Evolutionary conservation across 495 filamentous ascomycete species (phyloP).

Genomic region (Hypoxylon subgilvum): DNA sequence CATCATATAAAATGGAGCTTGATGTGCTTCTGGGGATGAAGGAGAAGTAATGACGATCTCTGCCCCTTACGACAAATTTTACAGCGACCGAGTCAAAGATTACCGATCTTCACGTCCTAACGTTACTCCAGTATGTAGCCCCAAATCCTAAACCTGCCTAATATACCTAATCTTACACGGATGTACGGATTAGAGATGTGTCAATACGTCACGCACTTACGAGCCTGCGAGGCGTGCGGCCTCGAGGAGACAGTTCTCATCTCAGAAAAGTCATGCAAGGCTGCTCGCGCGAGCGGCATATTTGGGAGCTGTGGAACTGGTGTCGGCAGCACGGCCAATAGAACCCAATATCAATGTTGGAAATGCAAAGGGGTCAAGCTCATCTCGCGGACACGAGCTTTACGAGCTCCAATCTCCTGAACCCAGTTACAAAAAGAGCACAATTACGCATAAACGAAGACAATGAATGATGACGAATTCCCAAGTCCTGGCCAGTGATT

Average conservation of each 20-base stretch:
- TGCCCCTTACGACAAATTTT: conserved; percentile 14
- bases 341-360: conserved; percentile 48
- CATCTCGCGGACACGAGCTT: conserved; percentile 11
- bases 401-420: neutral
- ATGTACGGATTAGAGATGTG: conserved; percentile 47
- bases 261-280: conserved; percentile 47
- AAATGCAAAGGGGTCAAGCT: conserved; percentile 42
- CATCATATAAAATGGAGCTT: conserved; percentile 25
- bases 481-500: neutral
- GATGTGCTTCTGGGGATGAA: neutral
- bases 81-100: conserved; percentile 4
- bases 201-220: conserved; percentile 50
- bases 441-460: neutral
- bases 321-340: conserved; percentile 37
- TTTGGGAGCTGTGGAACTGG: conserved; percentile 50
- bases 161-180: conserved; percentile 7
- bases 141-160: neutral
- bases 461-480: neutral
- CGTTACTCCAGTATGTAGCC: conserved; percentile 27
- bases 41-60: conserved; percentile 16
- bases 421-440: neutral
- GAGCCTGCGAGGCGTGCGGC: conserved; percentile 45
- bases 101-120: conserved; percentile 4
- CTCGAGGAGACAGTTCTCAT: conserved; percentile 52
- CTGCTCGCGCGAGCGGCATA: conserved; percentile 41